Evolutionary conservation across 305 asterid genomes (phyloP).

Genomic region (Striga hermonthica): DNA sequence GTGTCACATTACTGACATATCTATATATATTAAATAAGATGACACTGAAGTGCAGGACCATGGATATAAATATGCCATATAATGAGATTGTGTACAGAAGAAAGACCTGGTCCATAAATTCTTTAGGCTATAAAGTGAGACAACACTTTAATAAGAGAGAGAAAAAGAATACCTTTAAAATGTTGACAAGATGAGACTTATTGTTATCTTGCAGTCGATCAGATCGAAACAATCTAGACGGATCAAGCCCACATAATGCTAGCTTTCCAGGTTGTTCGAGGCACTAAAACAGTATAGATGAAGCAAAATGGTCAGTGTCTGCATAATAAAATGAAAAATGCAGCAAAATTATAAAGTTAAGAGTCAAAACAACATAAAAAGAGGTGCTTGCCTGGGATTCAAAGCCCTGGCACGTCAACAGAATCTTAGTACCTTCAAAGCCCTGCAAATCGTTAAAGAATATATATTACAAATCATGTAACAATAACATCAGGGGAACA

Average conservation of each 20-base stretch:
- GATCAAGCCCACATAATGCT: constrained; percentile 79
- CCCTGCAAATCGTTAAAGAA: constrained; percentile 52
- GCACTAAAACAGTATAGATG: constrained; percentile 40
- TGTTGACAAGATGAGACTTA: constrained; percentile 65
- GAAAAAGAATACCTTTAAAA: constrained; percentile 54
- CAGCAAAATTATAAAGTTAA: constrained; percentile 17
- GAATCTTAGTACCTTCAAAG: constrained; percentile 57
- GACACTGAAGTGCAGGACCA: constrained; percentile 16
- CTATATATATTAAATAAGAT: neutral
- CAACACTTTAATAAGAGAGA: constrained; percentile 22
- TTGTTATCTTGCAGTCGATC: constrained; percentile 80
- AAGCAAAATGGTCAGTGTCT: constrained; percentile 1
- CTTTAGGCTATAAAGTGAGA: neutral
- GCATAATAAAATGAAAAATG: constrained; percentile 21
- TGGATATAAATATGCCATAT: neutral
- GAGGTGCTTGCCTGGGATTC: constrained; percentile 59
- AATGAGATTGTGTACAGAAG: neutral
- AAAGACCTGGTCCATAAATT: constrained; percentile 6
- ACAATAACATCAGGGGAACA: neutral
- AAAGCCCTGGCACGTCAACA: constrained; percentile 73
- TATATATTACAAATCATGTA: constrained; percentile 18
- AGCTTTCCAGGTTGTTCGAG: constrained; percentile 80
- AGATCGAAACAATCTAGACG: constrained; percentile 57
- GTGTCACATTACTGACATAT: constrained; percentile 8
- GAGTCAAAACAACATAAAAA: constrained; percentile 22